phyloP scores from a whole-genome alignment of 345 rosid species.

The Bretschneidera sinensis region DNA sequence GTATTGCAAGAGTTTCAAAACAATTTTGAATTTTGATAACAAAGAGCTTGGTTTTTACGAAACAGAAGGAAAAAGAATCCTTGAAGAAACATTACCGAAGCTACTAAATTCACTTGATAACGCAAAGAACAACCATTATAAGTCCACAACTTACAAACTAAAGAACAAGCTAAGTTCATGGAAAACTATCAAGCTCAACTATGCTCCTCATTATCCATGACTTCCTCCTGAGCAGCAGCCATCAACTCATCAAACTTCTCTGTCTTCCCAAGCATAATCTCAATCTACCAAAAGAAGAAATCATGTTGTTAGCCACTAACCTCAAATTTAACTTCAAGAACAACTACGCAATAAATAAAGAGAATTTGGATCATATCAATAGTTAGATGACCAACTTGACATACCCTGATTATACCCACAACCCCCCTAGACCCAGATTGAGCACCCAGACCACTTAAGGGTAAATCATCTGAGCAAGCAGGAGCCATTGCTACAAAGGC shows the following conservation, averaged over 20 bases:
- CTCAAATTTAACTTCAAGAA: not conserved
- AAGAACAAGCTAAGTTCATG: constrained; percentile 3
- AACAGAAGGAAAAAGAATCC: constrained; percentile 16
- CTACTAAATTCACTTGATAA: constrained; percentile 10
- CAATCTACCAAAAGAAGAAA: constrained; percentile 35
- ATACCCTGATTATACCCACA: no score
- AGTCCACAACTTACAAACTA: constrained; percentile 6
- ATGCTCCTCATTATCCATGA: constrained; percentile 41
- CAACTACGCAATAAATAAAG: not conserved
- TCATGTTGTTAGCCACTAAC: constrained; percentile 3
- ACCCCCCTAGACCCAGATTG: no score
- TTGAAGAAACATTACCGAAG: constrained; percentile 8
- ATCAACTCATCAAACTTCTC: constrained; percentile 71
- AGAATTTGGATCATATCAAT: no score
- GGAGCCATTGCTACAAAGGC: no score
- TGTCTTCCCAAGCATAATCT: constrained; percentile 57
- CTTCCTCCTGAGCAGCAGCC: constrained; percentile 65
- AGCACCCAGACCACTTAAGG: not conserved
- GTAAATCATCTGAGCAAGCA: no score
- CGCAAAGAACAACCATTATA: constrained; percentile 3
- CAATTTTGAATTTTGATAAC: constrained; percentile 20
- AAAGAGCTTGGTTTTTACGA: not conserved
- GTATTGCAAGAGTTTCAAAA: constrained; percentile 1
- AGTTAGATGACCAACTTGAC: no score
- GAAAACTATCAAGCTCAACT: constrained; percentile 25